phyloP scores from a whole-genome alignment of 1,139 yeast genomes.

The Geotrichum macrosporum region DNA sequence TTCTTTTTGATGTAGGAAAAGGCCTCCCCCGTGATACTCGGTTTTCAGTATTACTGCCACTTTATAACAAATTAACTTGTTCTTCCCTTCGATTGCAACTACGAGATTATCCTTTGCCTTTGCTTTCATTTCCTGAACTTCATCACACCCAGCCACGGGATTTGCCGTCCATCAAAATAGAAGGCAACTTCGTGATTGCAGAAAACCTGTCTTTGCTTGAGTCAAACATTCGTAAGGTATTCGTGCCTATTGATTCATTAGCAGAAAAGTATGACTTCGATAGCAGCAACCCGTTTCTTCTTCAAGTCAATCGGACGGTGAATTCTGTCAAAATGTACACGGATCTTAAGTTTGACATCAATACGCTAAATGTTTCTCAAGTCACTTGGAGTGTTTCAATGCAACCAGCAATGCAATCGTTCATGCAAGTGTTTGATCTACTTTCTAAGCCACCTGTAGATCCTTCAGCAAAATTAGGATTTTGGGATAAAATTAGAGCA shows the following conservation, averaged over 20 bases:
- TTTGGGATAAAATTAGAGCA: slow-evolving; percentile 68
- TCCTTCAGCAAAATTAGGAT: slow-evolving; percentile 78
- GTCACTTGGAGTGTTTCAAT: slow-evolving; percentile 85
- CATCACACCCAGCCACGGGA: slow-evolving; percentile 37
- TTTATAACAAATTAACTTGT: slow-evolving; percentile 47
- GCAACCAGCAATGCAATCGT: slow-evolving; percentile 79
- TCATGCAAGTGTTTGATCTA: slow-evolving; percentile 73
- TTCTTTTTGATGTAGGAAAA: slow-evolving; percentile 68
- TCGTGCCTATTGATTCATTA: slow-evolving; percentile 57
- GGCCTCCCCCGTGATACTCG: slow-evolving; percentile 69
- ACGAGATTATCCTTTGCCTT: slow-evolving; percentile 67
- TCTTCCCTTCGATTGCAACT: slow-evolving; percentile 53
- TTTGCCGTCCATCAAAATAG: slow-evolving; percentile 35
- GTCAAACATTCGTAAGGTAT: slow-evolving; percentile 54
- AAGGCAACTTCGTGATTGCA: slow-evolving; percentile 53
- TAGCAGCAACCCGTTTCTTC: slow-evolving; percentile 44
- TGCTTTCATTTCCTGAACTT: slow-evolving; percentile 42
- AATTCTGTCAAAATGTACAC: slow-evolving; percentile 72
- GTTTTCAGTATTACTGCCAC: slow-evolving; percentile 67
- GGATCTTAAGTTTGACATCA: slow-evolving; percentile 53
- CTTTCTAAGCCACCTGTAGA: slow-evolving; percentile 80
- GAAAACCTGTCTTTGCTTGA: slow-evolving; percentile 48
- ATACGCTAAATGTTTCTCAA: slow-evolving; percentile 57
- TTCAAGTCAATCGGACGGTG: slow-evolving; percentile 70
- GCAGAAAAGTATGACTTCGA: slow-evolving; percentile 23